Evolutionary conservation across 306 rosid species (phyloP), one percentile per base, ranked within the genome.

Genomic region (Purshia tridentata): DNA sequence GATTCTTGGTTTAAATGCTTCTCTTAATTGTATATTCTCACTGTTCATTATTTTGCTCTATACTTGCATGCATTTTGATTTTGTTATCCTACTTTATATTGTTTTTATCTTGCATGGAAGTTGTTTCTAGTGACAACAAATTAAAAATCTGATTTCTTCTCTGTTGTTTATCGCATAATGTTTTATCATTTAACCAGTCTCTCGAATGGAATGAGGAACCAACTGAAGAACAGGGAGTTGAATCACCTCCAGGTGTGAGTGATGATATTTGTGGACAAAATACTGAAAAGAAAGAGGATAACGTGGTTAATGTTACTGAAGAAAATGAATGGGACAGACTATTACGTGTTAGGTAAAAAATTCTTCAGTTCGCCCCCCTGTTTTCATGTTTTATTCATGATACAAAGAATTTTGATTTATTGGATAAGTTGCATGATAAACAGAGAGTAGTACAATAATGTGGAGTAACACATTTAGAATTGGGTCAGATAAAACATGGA

Each of bases 271-370:
- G 81, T 69, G 40, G 78, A 6, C 92, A 79, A 83, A 87, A 72
- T 82, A 79, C 91, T 70, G 98, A 88, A 70, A 87, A 76, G 86
- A 90, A 90, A 78, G 98, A 91, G 70, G 99, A 95, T 78, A 88
- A 76, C 73, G 65, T 60, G 51, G 81, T 69, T 65, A 67, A 64
- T 78, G 86, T 59, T 60, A 70, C 73, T 23, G 99, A 95, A 88
- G 99, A 91, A 88, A 95, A 83, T 82, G 99, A 95, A 88, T 95
- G 99, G 99, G 99, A 95, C 82, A 86, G 85, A 69, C 84, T 95
- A 65, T 79, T 95, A 84, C 98, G 99, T 48, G 59, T 87, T 78
- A 92, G 99, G 99, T 92, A 76, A 74, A 69, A 58, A 82, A 73
- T 47, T 82, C 76, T 67, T 78, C 58, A 50, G 59, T 75, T 65